A percentile compares a stretch with the other conserved stretches of the same genome.
These are phyloP conservation scores for Debaryomyces castellii DNA, from an alignment of 805 yeast species.

Conservation along the genomic window DNA sequence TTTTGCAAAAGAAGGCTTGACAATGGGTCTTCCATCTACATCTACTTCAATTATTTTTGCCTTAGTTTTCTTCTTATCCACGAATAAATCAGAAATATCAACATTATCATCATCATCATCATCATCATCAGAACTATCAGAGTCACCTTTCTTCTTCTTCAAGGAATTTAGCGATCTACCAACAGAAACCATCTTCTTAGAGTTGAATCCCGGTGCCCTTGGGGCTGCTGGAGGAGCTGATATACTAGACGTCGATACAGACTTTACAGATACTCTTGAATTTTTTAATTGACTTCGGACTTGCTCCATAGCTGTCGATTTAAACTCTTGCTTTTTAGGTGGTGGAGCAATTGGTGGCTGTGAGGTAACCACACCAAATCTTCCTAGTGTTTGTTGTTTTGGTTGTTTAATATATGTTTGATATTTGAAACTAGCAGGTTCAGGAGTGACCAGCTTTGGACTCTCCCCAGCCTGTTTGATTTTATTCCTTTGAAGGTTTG, in stretches of 20 bases:
- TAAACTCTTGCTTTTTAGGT: conserved; percentile 27
- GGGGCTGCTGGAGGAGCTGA: conserved; percentile 45
- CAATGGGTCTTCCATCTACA: conserved; percentile 40
- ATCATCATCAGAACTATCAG: conserved; percentile 37
- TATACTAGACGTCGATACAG: conserved; percentile 7
- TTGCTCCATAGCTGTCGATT: conserved; percentile 31
- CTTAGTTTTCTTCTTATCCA: conserved; percentile 31
- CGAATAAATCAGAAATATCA: conserved; percentile 42
- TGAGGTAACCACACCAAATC: conserved; percentile 32
- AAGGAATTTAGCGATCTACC: conserved; percentile 39
- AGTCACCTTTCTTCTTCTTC: conserved; percentile 28
- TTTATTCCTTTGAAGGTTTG: conserved; percentile 9
- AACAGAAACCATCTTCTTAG: conserved; percentile 23
- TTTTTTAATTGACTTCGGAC: conserved; percentile 30
- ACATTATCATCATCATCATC: conserved; percentile 20
- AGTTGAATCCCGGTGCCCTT: conserved; percentile 54
- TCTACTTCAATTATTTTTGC: conserved; percentile 42
- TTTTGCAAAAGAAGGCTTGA: conserved; percentile 23
- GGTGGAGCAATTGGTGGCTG: conserved; percentile 37
- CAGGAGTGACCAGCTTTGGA: conserved; percentile 7
- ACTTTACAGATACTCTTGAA: conserved; percentile 23
- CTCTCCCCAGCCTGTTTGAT: conserved; percentile 2
- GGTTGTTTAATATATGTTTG: conserved; percentile 21
- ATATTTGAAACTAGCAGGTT: conserved; percentile 19
- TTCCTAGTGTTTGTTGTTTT: conserved; percentile 34